Base-by-base conservation (phyloP, 1,284 basidiomycete species). In the Trichosporon coremiiforme region DNA sequence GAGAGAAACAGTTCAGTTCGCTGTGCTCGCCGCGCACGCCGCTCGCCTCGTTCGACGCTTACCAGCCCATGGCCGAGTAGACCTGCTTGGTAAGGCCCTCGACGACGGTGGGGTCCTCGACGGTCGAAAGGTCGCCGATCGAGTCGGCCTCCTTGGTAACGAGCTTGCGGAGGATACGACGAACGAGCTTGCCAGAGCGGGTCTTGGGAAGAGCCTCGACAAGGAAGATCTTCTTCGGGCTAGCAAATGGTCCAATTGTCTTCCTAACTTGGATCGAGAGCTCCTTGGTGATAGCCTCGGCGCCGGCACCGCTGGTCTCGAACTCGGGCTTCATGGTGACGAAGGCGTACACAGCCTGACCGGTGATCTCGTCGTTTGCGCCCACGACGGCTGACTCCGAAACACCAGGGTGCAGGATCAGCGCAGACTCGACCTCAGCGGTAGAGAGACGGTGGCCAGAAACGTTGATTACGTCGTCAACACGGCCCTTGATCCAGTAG, bases 391-490 rank as follows among this genome's bases (percentile, higher is more conserved):
- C 95, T 0, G 95, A 94, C 87, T 99, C 96, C 4, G 95, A 94
- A 47, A 98, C 94, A 75, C 95, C 96, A 72, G 89, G 89, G 86
- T 98, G 95, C 77, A 92, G 85, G 83, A 98, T 96, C 66, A 99
- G 87, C 2, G 95, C 95, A 5, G 92, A 94, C 86, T 99, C 96
- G 75, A 99, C 96, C 85, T 99, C 96, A 70, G 96, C 95, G 0
- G 96, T 99, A 53, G 93, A 96, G 68, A 99, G 87, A 80, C 97
- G 91, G 84, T 99, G 96, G 2, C 96, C 97, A 47, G 96, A 97
- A 38, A 96, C 93, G 84, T 83, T 83, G 80, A 83, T 83, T 53
- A 83, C 82, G 69, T 83, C 80, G 84, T 99, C 96, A 57, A 99
- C 90, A 77, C 96, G 91, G 66, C 96, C 96, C 85, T 95, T 95